These are phyloP conservation scores for Microcyclosporella mali DNA, from an alignment of 2,329 filamentous ascomycete species.

Conservation along the genomic window DNA sequence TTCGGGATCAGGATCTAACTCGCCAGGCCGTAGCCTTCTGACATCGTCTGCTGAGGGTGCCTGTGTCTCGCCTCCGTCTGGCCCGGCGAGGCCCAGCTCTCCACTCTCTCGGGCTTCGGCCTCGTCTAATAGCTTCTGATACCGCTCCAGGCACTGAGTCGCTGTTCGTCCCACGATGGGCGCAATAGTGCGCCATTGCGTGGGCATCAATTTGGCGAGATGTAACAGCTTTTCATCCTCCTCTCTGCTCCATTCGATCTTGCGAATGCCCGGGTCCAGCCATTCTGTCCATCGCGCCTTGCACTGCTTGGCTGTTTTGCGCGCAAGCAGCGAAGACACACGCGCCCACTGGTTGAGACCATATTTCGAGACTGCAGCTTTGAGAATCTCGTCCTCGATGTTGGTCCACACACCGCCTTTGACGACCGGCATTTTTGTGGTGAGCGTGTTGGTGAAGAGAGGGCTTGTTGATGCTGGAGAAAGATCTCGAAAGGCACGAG, in stretches of 20 bases:
- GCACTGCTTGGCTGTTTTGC: slow-evolving; percentile 98
- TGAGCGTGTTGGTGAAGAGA: background rate
- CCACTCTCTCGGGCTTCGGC: slow-evolving; percentile 76
- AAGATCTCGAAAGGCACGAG: slow-evolving; percentile 2
- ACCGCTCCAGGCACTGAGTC: slow-evolving; percentile 93
- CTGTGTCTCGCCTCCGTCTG: slow-evolving; percentile 76
- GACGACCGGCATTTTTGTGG: slow-evolving; percentile 54
- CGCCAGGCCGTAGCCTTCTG: slow-evolving; percentile 71
- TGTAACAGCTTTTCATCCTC: slow-evolving; percentile 97
- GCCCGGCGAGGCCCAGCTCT: slow-evolving; percentile 74
- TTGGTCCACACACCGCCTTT: slow-evolving; percentile 65
- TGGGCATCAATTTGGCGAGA: slow-evolving; percentile 96
- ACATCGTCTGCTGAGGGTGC: slow-evolving; percentile 92
- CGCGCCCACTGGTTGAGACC: slow-evolving; percentile 97
- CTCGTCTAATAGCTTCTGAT: slow-evolving; percentile 93
- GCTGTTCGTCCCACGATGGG: slow-evolving; percentile 94
- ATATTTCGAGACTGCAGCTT: slow-evolving; percentile 90
- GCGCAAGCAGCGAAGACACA: slow-evolving; percentile 90
- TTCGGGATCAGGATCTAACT: slow-evolving; percentile 95
- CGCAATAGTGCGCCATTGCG: slow-evolving; percentile 97
- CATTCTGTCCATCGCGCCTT: slow-evolving; percentile 98
- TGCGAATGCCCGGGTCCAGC: slow-evolving; percentile 95
- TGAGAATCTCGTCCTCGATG: slow-evolving; percentile 90
- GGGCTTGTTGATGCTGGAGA: slow-evolving; percentile 4
- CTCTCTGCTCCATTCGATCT: slow-evolving; percentile 98